Evolutionary conservation across 2,329 filamentous ascomycete genomes (phyloP).

Genomic region (Mycocentrospora acerina): DNA sequence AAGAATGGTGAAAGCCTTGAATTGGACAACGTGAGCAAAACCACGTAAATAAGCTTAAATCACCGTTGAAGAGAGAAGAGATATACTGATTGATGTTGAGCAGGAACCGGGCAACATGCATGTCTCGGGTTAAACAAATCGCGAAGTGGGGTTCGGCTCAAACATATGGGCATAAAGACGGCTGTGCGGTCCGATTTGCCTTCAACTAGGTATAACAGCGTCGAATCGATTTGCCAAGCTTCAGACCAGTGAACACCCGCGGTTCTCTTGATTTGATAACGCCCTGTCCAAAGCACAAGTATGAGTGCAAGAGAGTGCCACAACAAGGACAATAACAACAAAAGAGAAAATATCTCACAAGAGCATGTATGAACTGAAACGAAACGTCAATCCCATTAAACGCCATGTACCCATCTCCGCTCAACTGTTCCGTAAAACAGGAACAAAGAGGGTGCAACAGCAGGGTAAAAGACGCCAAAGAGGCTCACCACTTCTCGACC

Average conservation of each 20-base stretch:
- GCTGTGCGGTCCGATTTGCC: conserved; percentile 37
- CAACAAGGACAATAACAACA: background rate
- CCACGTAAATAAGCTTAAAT: too few relatives aligned
- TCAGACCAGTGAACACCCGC: background rate
- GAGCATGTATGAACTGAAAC: conserved; percentile 36
- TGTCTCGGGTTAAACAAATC: conserved; percentile 31
- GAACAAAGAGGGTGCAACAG: conserved; percentile 23
- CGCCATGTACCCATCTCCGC: conserved; percentile 25
- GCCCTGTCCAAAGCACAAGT: background rate
- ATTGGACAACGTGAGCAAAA: too few relatives aligned
- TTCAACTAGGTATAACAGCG: conserved; percentile 19
- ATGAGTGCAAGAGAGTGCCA: background rate
- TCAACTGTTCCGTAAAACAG: conserved; percentile 16
- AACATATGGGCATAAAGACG: conserved; percentile 30
- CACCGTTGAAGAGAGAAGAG: too few relatives aligned
- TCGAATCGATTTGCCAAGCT: conserved; percentile 2
- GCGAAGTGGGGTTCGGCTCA: conserved; percentile 33
- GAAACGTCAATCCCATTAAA: conserved; percentile 33
- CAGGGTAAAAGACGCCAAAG: conserved; percentile 36
- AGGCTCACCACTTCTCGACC: conserved; percentile 22
- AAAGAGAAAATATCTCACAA: background rate
- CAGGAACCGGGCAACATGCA: conserved; percentile 4
- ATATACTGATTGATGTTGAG: too few relatives aligned
- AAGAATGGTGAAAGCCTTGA: too few relatives aligned
- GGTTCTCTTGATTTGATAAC: conserved; percentile 6